Evolutionary conservation across 148 eudicot genomes (phyloP).

Genomic region (Pharnaceum exiguum): DNA sequence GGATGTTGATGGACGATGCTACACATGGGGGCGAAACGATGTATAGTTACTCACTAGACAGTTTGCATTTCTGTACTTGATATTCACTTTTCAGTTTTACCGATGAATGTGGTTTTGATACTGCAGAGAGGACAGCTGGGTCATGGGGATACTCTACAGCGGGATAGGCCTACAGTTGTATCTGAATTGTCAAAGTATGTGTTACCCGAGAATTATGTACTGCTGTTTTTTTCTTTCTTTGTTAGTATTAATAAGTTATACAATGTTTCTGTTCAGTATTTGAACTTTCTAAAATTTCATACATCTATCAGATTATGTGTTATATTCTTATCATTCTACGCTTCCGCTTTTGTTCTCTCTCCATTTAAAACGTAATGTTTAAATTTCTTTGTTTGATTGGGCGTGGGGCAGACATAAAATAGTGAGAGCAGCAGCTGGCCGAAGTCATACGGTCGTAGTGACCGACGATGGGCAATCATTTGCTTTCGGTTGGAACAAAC

Average conservation of each 20-base stretch:
- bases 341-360: background rate
- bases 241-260: background rate
- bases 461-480: slow-evolving; percentile 72
- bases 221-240: background rate
- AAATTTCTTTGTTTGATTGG: background rate
- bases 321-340: background rate
- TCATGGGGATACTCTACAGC: slow-evolving; percentile 87
- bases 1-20: slow-evolving; percentile 94
- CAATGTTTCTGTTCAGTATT: background rate
- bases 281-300: no score
- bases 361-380: background rate
- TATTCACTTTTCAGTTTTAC: background rate
- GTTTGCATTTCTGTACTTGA: background rate
- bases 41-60: slow-evolving; percentile 30
- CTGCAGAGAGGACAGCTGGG: slow-evolving; percentile 96
- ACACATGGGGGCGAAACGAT: slow-evolving; percentile 98
- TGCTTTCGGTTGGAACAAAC: slow-evolving; percentile 98
- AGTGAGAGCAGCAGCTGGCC: slow-evolving; percentile 67
- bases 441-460: slow-evolving; percentile 77
- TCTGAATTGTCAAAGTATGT: slow-evolving; percentile 76
- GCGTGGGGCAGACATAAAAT: slow-evolving; percentile 56
- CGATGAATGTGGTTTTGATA: slow-evolving; percentile 16
- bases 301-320: no score
- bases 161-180: slow-evolving; percentile 89
- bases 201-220: background rate